These are phyloP conservation scores for Coix lacrymajobi DNA, from an alignment of 176 grass and related monocot species.

Conservation along the genomic window DNA sequence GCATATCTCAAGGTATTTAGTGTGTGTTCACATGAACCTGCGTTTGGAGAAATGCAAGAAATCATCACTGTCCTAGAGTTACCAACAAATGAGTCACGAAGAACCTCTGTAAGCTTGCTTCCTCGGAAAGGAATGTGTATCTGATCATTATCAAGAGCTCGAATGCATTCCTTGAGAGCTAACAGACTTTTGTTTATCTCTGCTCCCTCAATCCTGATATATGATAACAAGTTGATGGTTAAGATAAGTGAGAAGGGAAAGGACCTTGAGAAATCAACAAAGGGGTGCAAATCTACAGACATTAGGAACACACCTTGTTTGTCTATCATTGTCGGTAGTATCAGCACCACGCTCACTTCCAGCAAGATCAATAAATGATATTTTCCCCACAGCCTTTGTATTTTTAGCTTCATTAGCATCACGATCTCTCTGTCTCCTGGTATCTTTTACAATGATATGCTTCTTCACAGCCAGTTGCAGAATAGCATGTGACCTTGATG, in stretches of 20 bases:
- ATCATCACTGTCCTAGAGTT: slow-evolving; percentile 98
- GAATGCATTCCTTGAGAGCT: slow-evolving; percentile 95
- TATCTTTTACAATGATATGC: slow-evolving; percentile 57
- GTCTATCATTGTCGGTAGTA: slow-evolving; percentile 96
- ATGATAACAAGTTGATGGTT: slow-evolving; percentile 23
- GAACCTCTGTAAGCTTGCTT: slow-evolving; percentile 98
- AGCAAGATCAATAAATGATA: slow-evolving; percentile 98
- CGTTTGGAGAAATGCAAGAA: slow-evolving; percentile 96
- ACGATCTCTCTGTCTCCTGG: slow-evolving; percentile 63
- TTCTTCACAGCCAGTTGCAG: slow-evolving; percentile 96
- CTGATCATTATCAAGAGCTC: slow-evolving; percentile 98
- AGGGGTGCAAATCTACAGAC: not conserved
- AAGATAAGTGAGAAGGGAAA: not conserved
- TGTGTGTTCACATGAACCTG: slow-evolving; percentile 97
- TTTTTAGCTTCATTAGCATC: slow-evolving; percentile 81
- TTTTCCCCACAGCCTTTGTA: slow-evolving; percentile 84
- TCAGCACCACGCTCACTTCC: slow-evolving; percentile 99
- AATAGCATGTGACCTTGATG: slow-evolving; percentile 97
- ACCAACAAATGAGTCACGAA: slow-evolving; percentile 97
- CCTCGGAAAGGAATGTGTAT: slow-evolving; percentile 99
- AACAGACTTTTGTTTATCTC: slow-evolving; percentile 99
- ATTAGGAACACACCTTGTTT: slow-evolving; percentile 56
- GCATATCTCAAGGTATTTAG: slow-evolving; percentile 98
- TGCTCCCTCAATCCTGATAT: slow-evolving; percentile 87
- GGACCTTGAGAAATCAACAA: not conserved